Conservation (phyloP, 345 rosid species). For the Abelmoschus esculentus region DNA sequence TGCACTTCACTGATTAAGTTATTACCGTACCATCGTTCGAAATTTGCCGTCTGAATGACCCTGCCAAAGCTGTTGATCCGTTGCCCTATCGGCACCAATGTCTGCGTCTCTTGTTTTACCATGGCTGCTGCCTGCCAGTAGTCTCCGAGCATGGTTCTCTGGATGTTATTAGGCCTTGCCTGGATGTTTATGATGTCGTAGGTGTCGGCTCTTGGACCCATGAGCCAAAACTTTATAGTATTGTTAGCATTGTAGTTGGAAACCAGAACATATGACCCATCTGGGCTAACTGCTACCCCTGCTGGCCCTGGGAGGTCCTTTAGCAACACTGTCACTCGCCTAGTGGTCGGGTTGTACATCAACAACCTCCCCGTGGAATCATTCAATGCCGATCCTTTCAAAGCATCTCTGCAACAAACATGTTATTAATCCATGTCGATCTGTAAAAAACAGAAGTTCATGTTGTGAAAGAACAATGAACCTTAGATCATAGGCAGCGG, state of each 20-base stretch:
- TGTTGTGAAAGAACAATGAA: neutral
- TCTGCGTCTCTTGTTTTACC: neutral
- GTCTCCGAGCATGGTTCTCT: neutral
- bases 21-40: conserved; percentile 10
- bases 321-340: conserved; percentile 11
- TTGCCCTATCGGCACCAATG: neutral
- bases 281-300: conserved; percentile 13
- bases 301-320: conserved; percentile 11
- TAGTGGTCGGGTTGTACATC: conserved; percentile 1
- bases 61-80: conserved; percentile 1
- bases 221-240: conserved; percentile 14
- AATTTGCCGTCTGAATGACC: neutral
- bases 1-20: conserved; percentile 15
- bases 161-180: conserved; percentile 15
- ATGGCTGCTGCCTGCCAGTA: conserved; percentile 16
- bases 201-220: conserved; percentile 15
- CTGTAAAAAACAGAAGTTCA: neutral
- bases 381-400: neutral
- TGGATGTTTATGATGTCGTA: neutral
- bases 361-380: conserved; percentile 22
- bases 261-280: conserved; percentile 8
- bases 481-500: conserved; percentile 7
- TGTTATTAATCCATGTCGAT: neutral
- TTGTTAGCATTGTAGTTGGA: conserved; percentile 8
- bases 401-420: neutral